Base-by-base conservation (phyloP, 371 early-diverging fungal species). In the Nosema muscidifuracis region DNA sequence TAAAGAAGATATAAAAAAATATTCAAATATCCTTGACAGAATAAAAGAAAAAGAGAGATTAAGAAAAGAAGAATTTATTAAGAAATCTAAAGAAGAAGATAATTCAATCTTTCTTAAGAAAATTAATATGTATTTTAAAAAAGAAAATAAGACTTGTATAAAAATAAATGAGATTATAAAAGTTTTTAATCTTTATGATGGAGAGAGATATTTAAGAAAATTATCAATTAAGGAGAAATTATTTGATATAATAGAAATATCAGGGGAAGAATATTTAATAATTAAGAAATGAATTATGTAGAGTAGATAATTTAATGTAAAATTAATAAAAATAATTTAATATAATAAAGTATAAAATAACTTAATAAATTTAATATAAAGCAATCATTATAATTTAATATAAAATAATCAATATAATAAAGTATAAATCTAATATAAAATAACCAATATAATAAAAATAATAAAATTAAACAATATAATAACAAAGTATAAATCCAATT, bases 41-140 rank as follows among this genome's bases (percentile, higher is more conserved):
- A 75, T 82, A 31, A 75, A 63, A 72, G 71, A 80, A 55, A 82
- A 69, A 69, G 82, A 80, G 67, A 42, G 40, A 60, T 15, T 57
- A 53, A 74, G 82, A 50, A 76, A 69, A 75, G 74, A 77, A 38
- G 66, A 62, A 24, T 82, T 80, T 75, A 77, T 82, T 33, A 58
- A 61, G 38, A 65, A 77, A 56, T 20, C 62, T 10, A 73, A 75
- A 47, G 67, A 80, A 44, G 77, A 76, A 47, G 75, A 73, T 33
- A 72, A 75, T 22, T 58, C 50, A 33, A 15, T 58, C 7, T 62
- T 67, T 2, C 1, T 55, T 24, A 65, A 58, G 16, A 78, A 62
- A 68, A 55, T 78, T 15, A 4, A 57, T 16, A 22, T 24, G 12
- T 33, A 70, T 18, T 71, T 75, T 44, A 61, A 40, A 65, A 55